Percentiles rank a stretch among this genome's conserved stretches.
phyloP scores from a whole-genome alignment of 2,329 filamentous ascomycete species.

The Clonostachys sp. region DNA sequence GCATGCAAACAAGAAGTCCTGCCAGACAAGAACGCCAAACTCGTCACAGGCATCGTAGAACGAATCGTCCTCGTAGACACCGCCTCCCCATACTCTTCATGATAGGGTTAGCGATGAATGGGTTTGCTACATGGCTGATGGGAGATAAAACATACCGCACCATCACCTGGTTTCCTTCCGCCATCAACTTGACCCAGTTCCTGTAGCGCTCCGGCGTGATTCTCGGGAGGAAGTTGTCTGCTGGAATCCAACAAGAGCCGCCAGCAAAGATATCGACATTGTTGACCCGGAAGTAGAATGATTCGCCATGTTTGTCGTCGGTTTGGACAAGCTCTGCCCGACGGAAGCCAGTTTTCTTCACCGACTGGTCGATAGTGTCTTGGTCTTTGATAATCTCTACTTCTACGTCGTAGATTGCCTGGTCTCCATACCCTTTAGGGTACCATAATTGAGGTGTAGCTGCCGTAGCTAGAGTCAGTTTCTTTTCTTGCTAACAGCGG shows the following conservation, averaged over 20 bases:
- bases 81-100: constrained; percentile 1
- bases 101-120: not conserved
- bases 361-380: constrained; percentile 40
- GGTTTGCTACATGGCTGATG: not conserved
- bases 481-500: constrained; percentile 26
- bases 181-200: constrained; percentile 66
- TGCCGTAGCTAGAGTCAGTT: constrained; percentile 67
- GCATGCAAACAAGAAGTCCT: constrained; percentile 67
- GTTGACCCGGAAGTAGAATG: constrained; percentile 73
- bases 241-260: constrained; percentile 76
- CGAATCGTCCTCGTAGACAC: constrained; percentile 53
- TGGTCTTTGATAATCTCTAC: constrained; percentile 32
- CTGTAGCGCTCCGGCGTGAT: constrained; percentile 58
- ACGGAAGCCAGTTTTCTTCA: constrained; percentile 62
- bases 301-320: constrained; percentile 56
- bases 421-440: constrained; percentile 14
- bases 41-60: constrained; percentile 67
- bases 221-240: constrained; percentile 69
- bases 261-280: constrained; percentile 69
- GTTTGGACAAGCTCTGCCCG: constrained; percentile 51
- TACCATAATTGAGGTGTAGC: constrained; percentile 8
- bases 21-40: constrained; percentile 63
- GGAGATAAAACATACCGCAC: constrained; percentile 43
- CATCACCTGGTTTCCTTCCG: constrained; percentile 71
- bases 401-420: constrained; percentile 61